These are phyloP conservation scores for Thoreauomyces humboldtii DNA, from an alignment of 192 early-diverging fungal species.

Conservation along the genomic window DNA sequence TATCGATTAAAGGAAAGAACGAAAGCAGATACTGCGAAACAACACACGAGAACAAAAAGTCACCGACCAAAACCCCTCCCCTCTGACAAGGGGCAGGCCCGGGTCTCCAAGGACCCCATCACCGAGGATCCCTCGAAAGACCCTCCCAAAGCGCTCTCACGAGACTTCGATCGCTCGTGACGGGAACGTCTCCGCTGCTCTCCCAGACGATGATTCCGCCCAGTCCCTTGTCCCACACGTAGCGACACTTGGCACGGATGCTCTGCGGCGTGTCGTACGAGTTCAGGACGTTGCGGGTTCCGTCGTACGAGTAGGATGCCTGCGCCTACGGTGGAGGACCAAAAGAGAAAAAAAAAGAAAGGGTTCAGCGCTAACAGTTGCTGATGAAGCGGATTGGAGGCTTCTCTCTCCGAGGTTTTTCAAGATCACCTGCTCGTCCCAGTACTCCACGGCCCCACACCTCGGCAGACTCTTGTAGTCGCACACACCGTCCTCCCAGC, in stretches of 20 bases:
- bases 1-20: too few species aligned
- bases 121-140: neutral
- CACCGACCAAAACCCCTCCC: too few species aligned
- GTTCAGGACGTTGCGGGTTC: slow-evolving; percentile 62
- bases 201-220: slow-evolving; percentile 57
- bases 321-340: neutral
- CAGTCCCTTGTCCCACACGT: slow-evolving; percentile 41
- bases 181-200: slow-evolving; percentile 41
- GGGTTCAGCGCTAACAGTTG: too few species aligned
- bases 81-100: too few species aligned
- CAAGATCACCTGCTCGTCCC: slow-evolving; percentile 56
- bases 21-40: too few species aligned
- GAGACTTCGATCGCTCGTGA: slow-evolving; percentile 36
- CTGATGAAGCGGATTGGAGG: too few species aligned
- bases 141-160: slow-evolving; percentile 32
- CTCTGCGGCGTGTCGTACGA: slow-evolving; percentile 71
- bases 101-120: too few species aligned
- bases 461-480: slow-evolving; percentile 83
- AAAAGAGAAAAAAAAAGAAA: neutral
- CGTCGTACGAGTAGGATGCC: slow-evolving; percentile 81
- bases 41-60: too few species aligned
- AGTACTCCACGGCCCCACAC: slow-evolving; percentile 63
- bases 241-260: slow-evolving; percentile 41
- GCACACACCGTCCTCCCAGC: slow-evolving; percentile 88
- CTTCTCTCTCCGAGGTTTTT: too few species aligned